Percentiles rank a stretch among this genome's conserved stretches.
These are phyloP conservation scores for Cornus controversa DNA, from an alignment of 148 eudicot species.

Conservation along the genomic window DNA sequence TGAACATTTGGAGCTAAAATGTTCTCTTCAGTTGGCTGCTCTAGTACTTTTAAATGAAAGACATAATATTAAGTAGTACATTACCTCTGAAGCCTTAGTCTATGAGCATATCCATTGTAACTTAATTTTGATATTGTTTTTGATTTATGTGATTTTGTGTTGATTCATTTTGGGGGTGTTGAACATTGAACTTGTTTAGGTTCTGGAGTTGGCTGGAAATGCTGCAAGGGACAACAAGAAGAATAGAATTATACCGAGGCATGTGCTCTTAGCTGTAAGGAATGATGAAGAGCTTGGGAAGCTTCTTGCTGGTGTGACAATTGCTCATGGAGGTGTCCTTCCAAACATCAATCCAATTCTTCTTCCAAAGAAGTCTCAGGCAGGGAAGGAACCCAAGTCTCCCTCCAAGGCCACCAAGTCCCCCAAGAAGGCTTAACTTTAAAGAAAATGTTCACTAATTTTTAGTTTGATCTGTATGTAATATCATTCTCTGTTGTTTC, in stretches of 20 bases:
- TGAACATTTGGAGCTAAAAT: no score
- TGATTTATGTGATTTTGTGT: not conserved
- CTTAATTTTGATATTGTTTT: no score
- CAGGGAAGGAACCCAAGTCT: conserved; percentile 30
- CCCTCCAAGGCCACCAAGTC: conserved; percentile 41
- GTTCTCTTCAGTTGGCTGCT: no score
- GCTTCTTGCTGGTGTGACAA: conserved; percentile 43
- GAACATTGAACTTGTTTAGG: conserved; percentile 14
- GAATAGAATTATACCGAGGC: conserved; percentile 42
- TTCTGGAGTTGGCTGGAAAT: conserved; percentile 48
- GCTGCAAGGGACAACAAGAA: conserved; percentile 54
- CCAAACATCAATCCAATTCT: conserved; percentile 44
- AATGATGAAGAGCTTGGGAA: conserved; percentile 46
- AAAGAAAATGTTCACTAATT: not conserved
- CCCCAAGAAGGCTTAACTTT: conserved; percentile 28
- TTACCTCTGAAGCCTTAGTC: no score
- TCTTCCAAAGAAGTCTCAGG: conserved; percentile 36
- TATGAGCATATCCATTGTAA: no score
- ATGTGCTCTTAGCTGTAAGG: conserved; percentile 39
- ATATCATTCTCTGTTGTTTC: not conserved
- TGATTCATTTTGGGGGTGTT: not conserved
- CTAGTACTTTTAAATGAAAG: no score
- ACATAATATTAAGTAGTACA: no score
- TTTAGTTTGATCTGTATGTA: conserved; percentile 6
- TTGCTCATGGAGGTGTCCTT: conserved; percentile 40